Conservation (phyloP, 208 protist genomes). For the Leishmania braziliensis region DNA sequence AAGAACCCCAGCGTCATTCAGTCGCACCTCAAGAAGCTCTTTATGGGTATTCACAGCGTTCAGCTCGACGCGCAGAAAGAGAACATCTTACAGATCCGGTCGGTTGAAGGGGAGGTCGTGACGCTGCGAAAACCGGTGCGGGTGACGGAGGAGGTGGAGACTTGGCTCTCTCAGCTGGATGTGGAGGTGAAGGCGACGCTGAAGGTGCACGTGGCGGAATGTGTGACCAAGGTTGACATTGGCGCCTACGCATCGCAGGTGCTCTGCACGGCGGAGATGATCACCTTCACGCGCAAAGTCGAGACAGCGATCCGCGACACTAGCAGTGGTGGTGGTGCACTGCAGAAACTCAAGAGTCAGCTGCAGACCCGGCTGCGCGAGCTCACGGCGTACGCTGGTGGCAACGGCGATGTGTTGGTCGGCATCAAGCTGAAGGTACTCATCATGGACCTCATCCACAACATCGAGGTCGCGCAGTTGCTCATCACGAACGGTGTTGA, state of each 20-base stretch:
- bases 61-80: conserved; percentile 91
- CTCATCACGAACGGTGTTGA: conserved; percentile 82
- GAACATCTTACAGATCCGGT: conserved; percentile 92
- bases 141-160: conserved; percentile 95
- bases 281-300: conserved; percentile 92
- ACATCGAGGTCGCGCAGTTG: conserved; percentile 95
- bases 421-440: conserved; percentile 96
- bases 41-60: conserved; percentile 96
- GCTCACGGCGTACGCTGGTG: conserved; percentile 77
- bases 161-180: conserved; percentile 94
- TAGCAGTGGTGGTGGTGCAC: conserved; percentile 46
- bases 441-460: conserved; percentile 98
- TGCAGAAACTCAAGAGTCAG: conserved; percentile 76
- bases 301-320: conserved; percentile 89
- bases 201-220: conserved; percentile 73
- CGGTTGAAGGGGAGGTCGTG: conserved; percentile 94
- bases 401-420: conserved; percentile 88
- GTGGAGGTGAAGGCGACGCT: conserved; percentile 94
- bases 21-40: conserved; percentile 98
- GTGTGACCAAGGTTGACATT: conserved; percentile 87
- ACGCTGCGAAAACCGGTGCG: conserved; percentile 89
- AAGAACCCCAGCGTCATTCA: conserved; percentile 97
- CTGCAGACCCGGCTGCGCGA: conserved; percentile 83
- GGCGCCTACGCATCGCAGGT: conserved; percentile 95
- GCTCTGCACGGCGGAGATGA: conserved; percentile 93